Base-by-base conservation (phyloP, 768 basidiomycete species). In the Fistulinella prunicolor region DNA sequence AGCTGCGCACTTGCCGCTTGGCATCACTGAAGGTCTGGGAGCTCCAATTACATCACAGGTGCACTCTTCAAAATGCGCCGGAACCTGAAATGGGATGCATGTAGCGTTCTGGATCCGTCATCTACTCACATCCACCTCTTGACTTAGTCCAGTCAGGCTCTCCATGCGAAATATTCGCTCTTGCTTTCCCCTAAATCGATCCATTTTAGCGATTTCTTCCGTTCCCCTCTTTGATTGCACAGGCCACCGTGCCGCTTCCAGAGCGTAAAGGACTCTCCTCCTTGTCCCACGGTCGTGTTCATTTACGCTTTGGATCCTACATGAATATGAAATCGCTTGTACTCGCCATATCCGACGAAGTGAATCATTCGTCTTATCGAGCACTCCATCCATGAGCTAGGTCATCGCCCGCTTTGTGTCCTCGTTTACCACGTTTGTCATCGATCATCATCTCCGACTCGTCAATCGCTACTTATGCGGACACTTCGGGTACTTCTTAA, bases 191-290 rank as follows among this genome's bases (percentile, higher is more conserved):
- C 34, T 34, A 22, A 24, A 35, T 29, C 13, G 10, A n/a, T 35
- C 17, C 41, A 55, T 45, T 38, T 46, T 54, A 44, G 43, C 37
- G 35, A 53, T 44, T 28, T 28, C 32, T 7, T n/a, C 41, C 9
- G 39, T 29, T 26, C 17, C n/a, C n/a, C n/a, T n/a, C n/a, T n/a
- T n/a, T n/a, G n/a, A n/a, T n/a, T n/a, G n/a, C n/a, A n/a, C n/a
- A n/a, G n/a, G n/a, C n/a, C n/a, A n/a, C n/a, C n/a, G n/a, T n/a
- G n/a, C n/a, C n/a, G n/a, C n/a, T n/a, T n/a, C n/a, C 30, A 9
- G 13, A 12, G 30, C 30, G 30, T 32, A 32, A 32, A 8, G 30
- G 4, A 14, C 13, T 32, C 13, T 14, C 30, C 30, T 47, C n/a
- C 22, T 14, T 21, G 37, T 36, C 42, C 10, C 51, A 53, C 42